Evolutionary conservation across 257 asterid species (phyloP).

Genomic region (Gentiana straminea): DNA sequence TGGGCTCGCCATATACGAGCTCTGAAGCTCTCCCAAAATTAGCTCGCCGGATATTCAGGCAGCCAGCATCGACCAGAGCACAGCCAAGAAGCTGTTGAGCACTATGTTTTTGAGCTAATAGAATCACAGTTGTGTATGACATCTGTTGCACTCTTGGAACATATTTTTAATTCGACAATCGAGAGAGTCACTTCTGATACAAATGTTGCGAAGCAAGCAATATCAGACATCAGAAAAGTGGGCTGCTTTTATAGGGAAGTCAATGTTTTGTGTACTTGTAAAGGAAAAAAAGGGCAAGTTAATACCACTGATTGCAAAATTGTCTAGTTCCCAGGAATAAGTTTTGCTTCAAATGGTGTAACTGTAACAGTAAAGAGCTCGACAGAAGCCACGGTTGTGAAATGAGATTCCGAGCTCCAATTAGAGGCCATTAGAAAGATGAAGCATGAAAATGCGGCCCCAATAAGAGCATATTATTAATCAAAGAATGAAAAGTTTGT

Average conservation of each 20-base stretch:
- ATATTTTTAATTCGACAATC: slow-evolving; percentile 49
- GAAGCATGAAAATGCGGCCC: too few species aligned
- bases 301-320: slow-evolving; percentile 3
- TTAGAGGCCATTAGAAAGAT: too few species aligned
- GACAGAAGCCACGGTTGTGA: too few species aligned
- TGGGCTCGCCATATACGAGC: too few species aligned
- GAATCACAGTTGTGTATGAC: slow-evolving; percentile 41
- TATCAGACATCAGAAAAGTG: slow-evolving; percentile 84
- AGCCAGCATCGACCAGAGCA: slow-evolving; percentile 19
- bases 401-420: too few species aligned
- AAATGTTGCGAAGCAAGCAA: slow-evolving; percentile 49
- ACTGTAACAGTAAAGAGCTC: too few species aligned
- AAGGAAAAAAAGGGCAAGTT: slow-evolving; percentile 80
- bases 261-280: slow-evolving; percentile 50
- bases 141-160: slow-evolving; percentile 61
- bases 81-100: slow-evolving; percentile 47
- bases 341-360: too few species aligned
- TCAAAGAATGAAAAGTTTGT: too few species aligned
- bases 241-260: slow-evolving; percentile 83
- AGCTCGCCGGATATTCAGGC: not conserved
- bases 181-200: slow-evolving; percentile 53
- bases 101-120: slow-evolving; percentile 43
- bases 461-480: too few species aligned
- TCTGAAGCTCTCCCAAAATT: too few species aligned
- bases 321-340: slow-evolving; percentile 4